Evolutionary conservation across 1,284 basidiomycete genomes (phyloP).

Genomic region (Heliocybe sulcata): DNA sequence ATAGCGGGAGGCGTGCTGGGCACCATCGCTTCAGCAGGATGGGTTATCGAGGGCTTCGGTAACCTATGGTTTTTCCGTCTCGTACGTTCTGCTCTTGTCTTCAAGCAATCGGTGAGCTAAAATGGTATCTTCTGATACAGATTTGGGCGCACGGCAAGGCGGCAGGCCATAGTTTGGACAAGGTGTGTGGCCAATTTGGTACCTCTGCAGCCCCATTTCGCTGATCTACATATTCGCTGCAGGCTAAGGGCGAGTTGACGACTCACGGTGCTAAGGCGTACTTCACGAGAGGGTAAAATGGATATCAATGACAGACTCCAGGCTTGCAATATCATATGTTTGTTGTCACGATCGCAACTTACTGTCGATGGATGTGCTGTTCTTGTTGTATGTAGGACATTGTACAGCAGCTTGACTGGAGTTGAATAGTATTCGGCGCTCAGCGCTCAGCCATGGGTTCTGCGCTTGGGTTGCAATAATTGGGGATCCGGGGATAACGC

Average conservation of each 20-base stretch:
- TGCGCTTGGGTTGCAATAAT: too few relatives aligned
- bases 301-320: too few relatives aligned
- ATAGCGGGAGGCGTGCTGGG: slow-evolving; percentile 65
- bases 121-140: slow-evolving; percentile 28
- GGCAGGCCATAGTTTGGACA: slow-evolving; percentile 78
- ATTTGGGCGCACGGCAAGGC: slow-evolving; percentile 83
- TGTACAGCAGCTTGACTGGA: too few relatives aligned
- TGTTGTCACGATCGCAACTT: too few relatives aligned
- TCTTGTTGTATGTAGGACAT: too few relatives aligned
- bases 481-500: too few relatives aligned
- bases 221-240: slow-evolving; percentile 14
- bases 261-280: slow-evolving; percentile 84
- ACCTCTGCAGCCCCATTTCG: neutral
- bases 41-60: slow-evolving; percentile 81
- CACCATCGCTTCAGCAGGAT: slow-evolving; percentile 77
- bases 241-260: slow-evolving; percentile 85
- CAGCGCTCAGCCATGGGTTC: too few relatives aligned
- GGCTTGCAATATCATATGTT: too few relatives aligned
- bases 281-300: slow-evolving; percentile 67
- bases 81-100: slow-evolving; percentile 30
- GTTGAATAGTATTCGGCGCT: too few relatives aligned
- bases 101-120: neutral
- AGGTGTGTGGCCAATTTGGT: slow-evolving; percentile 36
- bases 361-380: too few relatives aligned
- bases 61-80: slow-evolving; percentile 79